These are phyloP conservation scores for Neofusicoccum cordaticola DNA, from an alignment of 2,329 filamentous ascomycete species.

Conservation along the genomic window DNA sequence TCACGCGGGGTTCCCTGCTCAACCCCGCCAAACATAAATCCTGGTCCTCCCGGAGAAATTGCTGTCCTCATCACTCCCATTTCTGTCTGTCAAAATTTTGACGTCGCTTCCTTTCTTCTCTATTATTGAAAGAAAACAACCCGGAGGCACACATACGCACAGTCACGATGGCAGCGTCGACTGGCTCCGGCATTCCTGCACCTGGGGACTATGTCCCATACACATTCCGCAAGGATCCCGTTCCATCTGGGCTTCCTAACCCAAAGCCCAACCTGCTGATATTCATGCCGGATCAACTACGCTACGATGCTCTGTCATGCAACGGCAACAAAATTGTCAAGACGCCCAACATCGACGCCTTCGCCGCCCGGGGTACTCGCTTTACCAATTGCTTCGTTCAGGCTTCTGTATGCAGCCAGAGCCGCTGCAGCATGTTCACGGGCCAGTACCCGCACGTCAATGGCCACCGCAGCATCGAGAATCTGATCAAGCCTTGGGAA, in stretches of 20 bases:
- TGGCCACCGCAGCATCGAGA: constrained; percentile 47
- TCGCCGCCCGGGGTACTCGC: constrained; percentile 35
- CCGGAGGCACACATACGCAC: too few species aligned
- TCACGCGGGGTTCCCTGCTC: neutral
- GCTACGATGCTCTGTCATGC: constrained; percentile 45
- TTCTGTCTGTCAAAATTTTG: too few species aligned
- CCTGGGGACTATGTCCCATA: too few species aligned
- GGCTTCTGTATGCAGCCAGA: constrained; percentile 48
- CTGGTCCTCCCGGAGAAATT: too few species aligned
- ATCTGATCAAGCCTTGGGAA: constrained; percentile 50
- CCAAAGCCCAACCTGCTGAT: constrained; percentile 37
- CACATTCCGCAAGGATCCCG: too few species aligned
- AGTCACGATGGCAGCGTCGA: too few species aligned
- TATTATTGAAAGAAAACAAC: too few species aligned
- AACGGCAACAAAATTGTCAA: constrained; percentile 39
- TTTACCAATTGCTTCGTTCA: constrained; percentile 50
- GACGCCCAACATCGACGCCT: constrained; percentile 35
- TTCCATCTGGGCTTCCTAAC: too few species aligned
- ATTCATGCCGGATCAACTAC: constrained; percentile 51
- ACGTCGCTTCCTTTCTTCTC: too few species aligned
- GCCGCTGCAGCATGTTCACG: constrained; percentile 48
- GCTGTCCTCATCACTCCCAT: too few species aligned
- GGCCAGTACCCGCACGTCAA: constrained; percentile 47
- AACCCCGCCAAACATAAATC: too few species aligned
- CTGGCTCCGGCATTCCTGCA: too few species aligned